Conservation (phyloP, 495 filamentous ascomycete species). For the Hyaloscypha variabilis region DNA sequence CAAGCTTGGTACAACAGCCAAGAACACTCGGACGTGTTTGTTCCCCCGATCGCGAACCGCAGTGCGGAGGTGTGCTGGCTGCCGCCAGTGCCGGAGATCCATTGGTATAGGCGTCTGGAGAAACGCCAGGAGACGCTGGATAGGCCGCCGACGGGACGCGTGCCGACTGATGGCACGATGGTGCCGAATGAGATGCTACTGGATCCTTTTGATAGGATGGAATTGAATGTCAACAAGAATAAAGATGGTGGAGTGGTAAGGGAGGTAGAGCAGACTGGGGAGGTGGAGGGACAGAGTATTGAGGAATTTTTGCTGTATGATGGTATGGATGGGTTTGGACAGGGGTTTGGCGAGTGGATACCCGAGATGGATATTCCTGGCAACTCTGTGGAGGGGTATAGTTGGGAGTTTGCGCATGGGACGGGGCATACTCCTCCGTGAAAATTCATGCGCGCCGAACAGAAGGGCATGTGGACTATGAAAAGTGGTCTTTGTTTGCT, state of each 20-base stretch:
- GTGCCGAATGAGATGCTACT: not conserved
- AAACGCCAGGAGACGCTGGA: not conserved
- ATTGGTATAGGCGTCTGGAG: not conserved
- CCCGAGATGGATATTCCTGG: not conserved
- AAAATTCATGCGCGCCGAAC: no score
- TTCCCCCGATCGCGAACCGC: not conserved
- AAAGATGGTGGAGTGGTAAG: not conserved
- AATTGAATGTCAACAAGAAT: not conserved
- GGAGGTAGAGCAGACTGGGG: not conserved
- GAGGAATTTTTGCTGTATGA: conserved; percentile 1
- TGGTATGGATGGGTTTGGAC: not conserved
- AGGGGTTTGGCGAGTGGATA: not conserved
- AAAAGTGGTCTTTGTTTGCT: not conserved
- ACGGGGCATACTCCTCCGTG: not conserved
- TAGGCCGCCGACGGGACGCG: not conserved
- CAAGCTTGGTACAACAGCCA: conserved; percentile 19
- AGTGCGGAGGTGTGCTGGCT: conserved; percentile 10
- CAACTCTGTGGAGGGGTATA: not conserved
- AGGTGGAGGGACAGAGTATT: not conserved
- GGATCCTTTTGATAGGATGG: not conserved
- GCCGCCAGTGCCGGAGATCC: conserved; percentile 5
- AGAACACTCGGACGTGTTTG: conserved; percentile 17
- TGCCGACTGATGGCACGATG: not conserved
- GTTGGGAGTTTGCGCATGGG: not conserved
- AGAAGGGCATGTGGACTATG: no score